Base-by-base conservation (phyloP, 257 asterid genomes). In the Solanum appendiculatum region DNA sequence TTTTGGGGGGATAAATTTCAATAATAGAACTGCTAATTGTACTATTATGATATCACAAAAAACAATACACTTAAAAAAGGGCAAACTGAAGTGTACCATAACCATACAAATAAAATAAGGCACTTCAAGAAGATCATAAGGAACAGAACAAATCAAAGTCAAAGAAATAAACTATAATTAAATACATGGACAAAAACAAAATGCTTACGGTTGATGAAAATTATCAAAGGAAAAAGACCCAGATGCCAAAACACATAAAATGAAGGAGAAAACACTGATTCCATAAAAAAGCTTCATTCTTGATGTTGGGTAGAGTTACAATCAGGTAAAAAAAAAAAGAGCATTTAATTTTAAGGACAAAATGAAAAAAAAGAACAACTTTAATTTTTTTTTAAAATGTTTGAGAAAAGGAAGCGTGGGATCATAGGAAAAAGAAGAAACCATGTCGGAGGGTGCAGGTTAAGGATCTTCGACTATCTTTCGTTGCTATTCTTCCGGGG, bases 191-290 rank as follows among this genome's bases (percentile, higher is more conserved):
- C 9, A 27, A 25, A 16, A 9, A 44, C n/a, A 23, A 84, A 89
- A 34, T 15, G 60, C 98, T 97, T 92, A 97, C 99, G 99, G 95
- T 92, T 93, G 98, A 86, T 92, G 96, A 88, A 90, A 92, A 91
- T 93, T 86, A 13, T 94, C 98, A 77, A 92, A 81, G 9, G 95
- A 90, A 83, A 78, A 86, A 7, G 93, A 92, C 86, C 91, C 94
- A 86, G 89, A 87, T 85, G 92, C 92, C 69, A 89, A 89, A 82
- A 92, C 46, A 36, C 92, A 91, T 13, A 95, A 85, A 82, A 93
- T 80, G 85, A 92, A 37, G 16, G 90, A 91, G 70, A 89, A 92
- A 88, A 86, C 83, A 73, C 88, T 87, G 37, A 91, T 86, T 54
- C 86, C 87, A 69, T 87, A 86, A 90, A 88, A 86, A 89, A 89